Percentiles rank a stretch among this genome's conserved stretches.
Conservation (phyloP, 768 basidiomycete genomes). For the Russula griseocarnosa region DNA sequence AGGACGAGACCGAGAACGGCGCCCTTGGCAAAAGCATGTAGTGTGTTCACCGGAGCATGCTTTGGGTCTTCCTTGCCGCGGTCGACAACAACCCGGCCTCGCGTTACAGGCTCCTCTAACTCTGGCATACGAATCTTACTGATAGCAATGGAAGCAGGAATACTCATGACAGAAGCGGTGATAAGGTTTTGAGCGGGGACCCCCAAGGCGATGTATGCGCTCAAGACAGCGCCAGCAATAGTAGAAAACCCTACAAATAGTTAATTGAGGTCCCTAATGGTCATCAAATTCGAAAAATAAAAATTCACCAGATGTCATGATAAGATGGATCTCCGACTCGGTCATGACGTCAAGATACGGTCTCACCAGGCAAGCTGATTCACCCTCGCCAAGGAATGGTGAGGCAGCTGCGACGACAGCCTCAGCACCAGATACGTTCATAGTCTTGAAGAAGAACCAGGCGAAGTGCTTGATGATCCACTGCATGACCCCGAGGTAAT, state of each 20-base stretch:
- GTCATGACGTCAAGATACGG: slow-evolving; percentile 87
- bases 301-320: slow-evolving; percentile 74
- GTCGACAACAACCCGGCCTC: slow-evolving; percentile 74
- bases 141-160: slow-evolving; percentile 90
- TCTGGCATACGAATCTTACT: slow-evolving; percentile 86
- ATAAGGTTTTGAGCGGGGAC: slow-evolving; percentile 76
- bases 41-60: slow-evolving; percentile 63
- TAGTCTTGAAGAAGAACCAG: slow-evolving; percentile 89
- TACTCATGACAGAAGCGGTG: slow-evolving; percentile 91
- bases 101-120: slow-evolving; percentile 79
- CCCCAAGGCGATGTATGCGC: slow-evolving; percentile 75
- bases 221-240: slow-evolving; percentile 86
- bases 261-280: background rate
- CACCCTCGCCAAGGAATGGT: slow-evolving; percentile 91
- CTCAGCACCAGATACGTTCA: slow-evolving; percentile 90
- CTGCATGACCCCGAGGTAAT: slow-evolving; percentile 90
- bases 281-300: background rate
- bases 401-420: slow-evolving; percentile 90
- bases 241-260: slow-evolving; percentile 67
- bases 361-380: slow-evolving; percentile 79
- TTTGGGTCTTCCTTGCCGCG: slow-evolving; percentile 57
- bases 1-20: slow-evolving; percentile 81
- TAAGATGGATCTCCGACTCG: slow-evolving; percentile 74
- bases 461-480: slow-evolving; percentile 89
- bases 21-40: slow-evolving; percentile 86